These are phyloP conservation scores for Saururus chinensis DNA, from an alignment of 164 flowering plant species.

Conservation along the genomic window DNA sequence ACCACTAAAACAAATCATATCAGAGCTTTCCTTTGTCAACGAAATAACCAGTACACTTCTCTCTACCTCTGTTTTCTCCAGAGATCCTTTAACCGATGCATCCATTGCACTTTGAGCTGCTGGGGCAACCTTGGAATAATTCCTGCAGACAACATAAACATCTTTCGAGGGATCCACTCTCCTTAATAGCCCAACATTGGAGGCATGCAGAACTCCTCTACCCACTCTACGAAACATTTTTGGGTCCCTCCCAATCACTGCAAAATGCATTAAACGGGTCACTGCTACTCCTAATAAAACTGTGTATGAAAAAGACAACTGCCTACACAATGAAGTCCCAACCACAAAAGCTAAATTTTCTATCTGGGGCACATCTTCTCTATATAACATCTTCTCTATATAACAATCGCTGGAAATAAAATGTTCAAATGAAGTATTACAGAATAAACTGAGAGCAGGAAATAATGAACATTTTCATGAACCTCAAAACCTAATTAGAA, in stretches of 20 bases:
- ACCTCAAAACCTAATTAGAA: too few relatives aligned
- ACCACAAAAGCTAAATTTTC: too few relatives aligned
- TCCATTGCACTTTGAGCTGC: constrained; percentile 11
- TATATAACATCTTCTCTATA: too few relatives aligned
- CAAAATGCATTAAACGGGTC: neutral
- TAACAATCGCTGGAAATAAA: too few relatives aligned
- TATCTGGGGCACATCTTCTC: too few relatives aligned
- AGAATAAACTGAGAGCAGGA: too few relatives aligned
- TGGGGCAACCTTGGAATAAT: constrained; percentile 28
- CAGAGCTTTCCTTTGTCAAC: neutral
- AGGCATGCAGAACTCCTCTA: constrained; percentile 18
- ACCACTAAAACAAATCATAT: neutral
- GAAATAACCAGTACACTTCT: neutral
- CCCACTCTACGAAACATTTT: constrained; percentile 42
- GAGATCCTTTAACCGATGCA: constrained; percentile 7
- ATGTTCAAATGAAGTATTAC: too few relatives aligned
- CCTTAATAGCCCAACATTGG: constrained; percentile 7
- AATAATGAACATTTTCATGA: too few relatives aligned
- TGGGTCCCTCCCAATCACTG: constrained; percentile 1
- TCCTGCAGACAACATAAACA: constrained; percentile 9
- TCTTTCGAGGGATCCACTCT: constrained; percentile 9
- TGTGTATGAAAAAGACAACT: too few relatives aligned
- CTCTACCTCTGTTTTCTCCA: constrained; percentile 14
- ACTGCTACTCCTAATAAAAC: too few relatives aligned
- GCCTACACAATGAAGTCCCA: too few relatives aligned